Evolutionary conservation across 2,329 filamentous ascomycete species (phyloP), one percentile per base, ranked within the genome.

Genomic region (Clathrospora elynae): DNA sequence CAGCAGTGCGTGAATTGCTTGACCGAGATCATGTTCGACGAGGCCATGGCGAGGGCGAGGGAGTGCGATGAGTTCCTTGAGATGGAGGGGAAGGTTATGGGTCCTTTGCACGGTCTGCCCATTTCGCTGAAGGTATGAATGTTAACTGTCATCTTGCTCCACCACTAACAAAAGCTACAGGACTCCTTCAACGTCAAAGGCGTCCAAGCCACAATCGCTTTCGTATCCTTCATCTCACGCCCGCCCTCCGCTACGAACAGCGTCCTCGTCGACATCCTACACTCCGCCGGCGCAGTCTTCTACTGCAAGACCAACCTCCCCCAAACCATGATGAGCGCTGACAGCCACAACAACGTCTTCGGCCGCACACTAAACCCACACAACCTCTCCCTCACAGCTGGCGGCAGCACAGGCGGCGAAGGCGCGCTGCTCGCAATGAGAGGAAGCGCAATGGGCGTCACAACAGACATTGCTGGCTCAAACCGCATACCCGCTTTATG

Each of bases 401-500:
- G 86, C 4, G 86, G 86, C 2, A 82, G 78, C 7, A 82, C 80
- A 0, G 85, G 85, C 8, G 86, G 86, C 9, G 84, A 87, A 61
- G 83, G 77, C 0, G 81, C 78, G 0, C 64, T 86, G 7, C 55
- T 86, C 13, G 78, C 77, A 4, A 76, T 86, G 71, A 73, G 75
- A 18, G 83, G 83, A 0, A 78, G 73, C 20, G 72, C 81, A 37
- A 57, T 86, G 2, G 84, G 84, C 1, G 73, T 85, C 9, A 82
- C 81, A 0, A 86, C 83, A 0, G 84, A 86, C 64, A 76, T 86
- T 32, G 78, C 75, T 1, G 78, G 78, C 1, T 74, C 70, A 39
- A 85, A 95, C 62, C 83, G 85, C 58, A 93, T 96, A 65, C 92
- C 87, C 68, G 87, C 95, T 41, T 90, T 96, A 58, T 91, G 91